phyloP scores from a whole-genome alignment of 495 filamentous ascomycete genomes.

The Penicillium roqueforti region DNA sequence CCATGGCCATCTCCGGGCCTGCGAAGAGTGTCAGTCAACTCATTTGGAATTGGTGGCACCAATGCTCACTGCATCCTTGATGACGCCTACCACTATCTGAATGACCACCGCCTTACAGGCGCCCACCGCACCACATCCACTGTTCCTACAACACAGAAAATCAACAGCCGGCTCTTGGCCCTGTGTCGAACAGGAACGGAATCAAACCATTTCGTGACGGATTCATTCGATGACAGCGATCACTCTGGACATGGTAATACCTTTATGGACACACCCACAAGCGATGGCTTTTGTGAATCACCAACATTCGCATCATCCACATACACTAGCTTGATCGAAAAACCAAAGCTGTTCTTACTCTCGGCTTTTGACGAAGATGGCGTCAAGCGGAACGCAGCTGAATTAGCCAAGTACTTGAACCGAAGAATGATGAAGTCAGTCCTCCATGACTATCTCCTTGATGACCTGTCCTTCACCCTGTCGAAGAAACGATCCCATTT shows the following conservation, averaged over 20 bases:
- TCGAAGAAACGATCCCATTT: conserved; percentile 21
- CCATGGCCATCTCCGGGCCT: conserved; percentile 25
- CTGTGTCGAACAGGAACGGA: not conserved
- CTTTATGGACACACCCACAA: conserved; percentile 13
- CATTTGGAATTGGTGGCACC: conserved; percentile 61
- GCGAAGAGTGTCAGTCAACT: conserved; percentile 51
- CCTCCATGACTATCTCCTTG: conserved; percentile 11
- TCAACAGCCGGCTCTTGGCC: not conserved
- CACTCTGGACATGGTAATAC: not conserved
- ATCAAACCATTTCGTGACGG: not conserved
- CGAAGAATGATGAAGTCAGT: not conserved
- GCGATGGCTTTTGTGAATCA: conserved; percentile 8
- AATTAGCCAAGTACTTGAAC: conserved; percentile 21
- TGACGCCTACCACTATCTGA: conserved; percentile 22
- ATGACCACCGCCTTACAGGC: conserved; percentile 8
- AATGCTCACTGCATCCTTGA: conserved; percentile 62
- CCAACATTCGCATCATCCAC: not conserved
- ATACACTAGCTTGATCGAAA: conserved; percentile 4
- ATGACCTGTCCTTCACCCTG: conserved; percentile 26
- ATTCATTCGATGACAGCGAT: conserved; percentile 12
- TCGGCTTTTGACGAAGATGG: conserved; percentile 32
- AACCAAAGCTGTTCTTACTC: conserved; percentile 22
- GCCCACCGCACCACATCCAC: conserved; percentile 9
- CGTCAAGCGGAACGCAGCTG: conserved; percentile 23
- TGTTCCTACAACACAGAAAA: not conserved